These are phyloP conservation scores for Cunninghamia lanceolata DNA, from an alignment of 75 land plant genomes.

Conservation along the genomic window DNA sequence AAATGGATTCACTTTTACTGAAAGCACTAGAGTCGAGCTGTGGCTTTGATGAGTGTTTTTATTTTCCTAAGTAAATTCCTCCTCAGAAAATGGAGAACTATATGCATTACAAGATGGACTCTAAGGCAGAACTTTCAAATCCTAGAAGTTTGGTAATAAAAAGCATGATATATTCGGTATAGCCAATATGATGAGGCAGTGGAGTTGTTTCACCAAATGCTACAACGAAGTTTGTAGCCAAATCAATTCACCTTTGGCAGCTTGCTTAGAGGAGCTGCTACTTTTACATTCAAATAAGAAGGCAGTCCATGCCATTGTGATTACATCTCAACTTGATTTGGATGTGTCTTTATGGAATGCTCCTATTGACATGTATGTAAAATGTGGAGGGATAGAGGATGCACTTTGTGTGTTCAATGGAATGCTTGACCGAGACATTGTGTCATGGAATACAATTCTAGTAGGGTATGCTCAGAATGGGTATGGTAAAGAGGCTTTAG, in stretches of 20 bases:
- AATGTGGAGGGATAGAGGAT: constrained; percentile 36
- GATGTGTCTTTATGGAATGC: constrained; percentile 2
- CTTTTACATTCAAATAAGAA: constrained; percentile 6
- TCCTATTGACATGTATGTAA: too few relatives aligned
- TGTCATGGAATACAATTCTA: too few relatives aligned
- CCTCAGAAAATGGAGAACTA: constrained; percentile 14
- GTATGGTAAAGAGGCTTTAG: constrained; percentile 24
- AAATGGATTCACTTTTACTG: too few relatives aligned
- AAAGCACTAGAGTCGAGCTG: too few relatives aligned
- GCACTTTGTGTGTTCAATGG: constrained; percentile 45
- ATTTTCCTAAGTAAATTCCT: constrained; percentile 17
- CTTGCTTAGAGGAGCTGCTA: constrained; percentile 32
- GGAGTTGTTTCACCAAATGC: too few relatives aligned
- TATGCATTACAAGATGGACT: constrained; percentile 21
- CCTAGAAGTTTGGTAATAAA: not conserved
- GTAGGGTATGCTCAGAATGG: too few relatives aligned
- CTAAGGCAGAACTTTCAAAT: not conserved
- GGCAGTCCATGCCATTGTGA: not conserved
- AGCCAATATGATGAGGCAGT: constrained; percentile 22
- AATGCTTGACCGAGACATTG: too few relatives aligned
- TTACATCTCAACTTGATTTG: not conserved
- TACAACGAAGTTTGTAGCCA: constrained; percentile 8
- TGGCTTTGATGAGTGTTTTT: not conserved
- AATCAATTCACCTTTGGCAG: constrained; percentile 49
- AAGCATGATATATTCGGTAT: constrained; percentile 29